Evolutionary conservation across 148 eudicot species (phyloP), one percentile per base, ranked within the genome.

Genomic region (Vaccinium darrowii): DNA sequence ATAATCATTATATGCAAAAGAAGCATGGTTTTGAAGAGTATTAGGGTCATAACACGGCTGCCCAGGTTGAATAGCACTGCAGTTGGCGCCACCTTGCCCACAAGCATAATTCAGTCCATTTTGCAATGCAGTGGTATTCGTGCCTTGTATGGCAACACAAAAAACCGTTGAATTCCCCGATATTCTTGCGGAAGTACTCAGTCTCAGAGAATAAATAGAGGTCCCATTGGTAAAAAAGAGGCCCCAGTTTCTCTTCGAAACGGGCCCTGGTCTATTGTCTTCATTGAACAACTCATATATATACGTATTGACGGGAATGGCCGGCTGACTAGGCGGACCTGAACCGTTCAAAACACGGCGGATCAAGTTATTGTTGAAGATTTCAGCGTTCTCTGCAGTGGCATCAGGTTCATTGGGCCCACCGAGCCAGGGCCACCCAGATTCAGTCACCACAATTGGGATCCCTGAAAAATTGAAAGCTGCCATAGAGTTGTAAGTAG

Each of bases 381-480:
- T 88, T 84, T 95, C 90, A 16, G 99, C 98, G 82, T 96, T 93
- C 83, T 90, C 88, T 47, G 86, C 84, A 5, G 96, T 93, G 21
- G 99, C 98, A 86, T 92, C 94, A 62, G 92, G 93, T 84, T 96
- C 98, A 18, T 88, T 90, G 80, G 90, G 84, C 62, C 98, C 98
- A 52, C 98, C 98, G 11, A 86, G 84, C 90, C 89, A 95, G 9
- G 99, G 98, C 99, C 99, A 96, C 19, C 99, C 99, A 36, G 98
- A 91, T 90, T 96, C 98, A 0, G 98, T 95, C 71, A 96, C 99
- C 36, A 96, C 94, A 14, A 95, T 89, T 54, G 95, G 94, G 79
- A 96, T 92, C 56, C 82, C 90, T 8, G 98, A 94, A 75, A 93
- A 88, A 81, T 93, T 95, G 60, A 86, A 86, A 39, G 91, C 92